A percentile compares a stretch with the other conserved stretches of the same genome.
These are phyloP conservation scores for Kwoniella sp. DNA, from an alignment of 768 basidiomycete species.

Conservation along the genomic window DNA sequence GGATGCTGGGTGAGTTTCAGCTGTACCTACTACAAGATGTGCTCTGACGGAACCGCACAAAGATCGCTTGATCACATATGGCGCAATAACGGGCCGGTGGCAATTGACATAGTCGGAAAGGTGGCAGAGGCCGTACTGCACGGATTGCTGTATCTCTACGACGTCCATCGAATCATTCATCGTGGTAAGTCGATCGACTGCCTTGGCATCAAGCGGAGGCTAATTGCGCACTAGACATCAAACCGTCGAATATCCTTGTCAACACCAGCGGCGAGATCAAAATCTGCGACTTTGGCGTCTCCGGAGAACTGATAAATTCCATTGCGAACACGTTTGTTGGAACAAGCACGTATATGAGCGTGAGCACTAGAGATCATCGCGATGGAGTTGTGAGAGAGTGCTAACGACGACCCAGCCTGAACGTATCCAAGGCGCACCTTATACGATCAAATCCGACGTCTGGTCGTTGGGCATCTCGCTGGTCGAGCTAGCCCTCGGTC, in stretches of 20 bases:
- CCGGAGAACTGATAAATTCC: constrained; percentile 96
- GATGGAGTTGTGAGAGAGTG: neutral
- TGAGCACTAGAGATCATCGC: constrained; percentile 50
- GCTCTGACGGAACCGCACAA: neutral
- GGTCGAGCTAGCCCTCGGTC: constrained; percentile 92
- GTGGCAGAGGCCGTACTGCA: constrained; percentile 93
- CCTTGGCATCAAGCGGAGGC: neutral
- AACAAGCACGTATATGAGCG: constrained; percentile 99
- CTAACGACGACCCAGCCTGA: constrained; percentile 65
- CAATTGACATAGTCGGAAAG: constrained; percentile 84
- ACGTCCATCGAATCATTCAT: constrained; percentile 83
- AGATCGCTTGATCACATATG: constrained; percentile 89
- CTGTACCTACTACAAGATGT: neutral
- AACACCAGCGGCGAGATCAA: constrained; percentile 96
- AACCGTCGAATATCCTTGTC: constrained; percentile 94
- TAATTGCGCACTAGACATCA: constrained; percentile 67
- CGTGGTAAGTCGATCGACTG: constrained; percentile 64
- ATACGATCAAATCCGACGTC: constrained; percentile 98
- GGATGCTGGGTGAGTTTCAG: constrained; percentile 47
- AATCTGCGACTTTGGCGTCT: constrained; percentile 98
- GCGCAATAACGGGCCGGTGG: constrained; percentile 89
- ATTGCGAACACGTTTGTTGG: constrained; percentile 99
- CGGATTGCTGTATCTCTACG: constrained; percentile 94
- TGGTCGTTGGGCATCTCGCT: constrained; percentile 97
- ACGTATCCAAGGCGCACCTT: constrained; percentile 96